Conservation (phyloP, 768 basidiomycete species). For the Aureoboletus auriporus region DNA sequence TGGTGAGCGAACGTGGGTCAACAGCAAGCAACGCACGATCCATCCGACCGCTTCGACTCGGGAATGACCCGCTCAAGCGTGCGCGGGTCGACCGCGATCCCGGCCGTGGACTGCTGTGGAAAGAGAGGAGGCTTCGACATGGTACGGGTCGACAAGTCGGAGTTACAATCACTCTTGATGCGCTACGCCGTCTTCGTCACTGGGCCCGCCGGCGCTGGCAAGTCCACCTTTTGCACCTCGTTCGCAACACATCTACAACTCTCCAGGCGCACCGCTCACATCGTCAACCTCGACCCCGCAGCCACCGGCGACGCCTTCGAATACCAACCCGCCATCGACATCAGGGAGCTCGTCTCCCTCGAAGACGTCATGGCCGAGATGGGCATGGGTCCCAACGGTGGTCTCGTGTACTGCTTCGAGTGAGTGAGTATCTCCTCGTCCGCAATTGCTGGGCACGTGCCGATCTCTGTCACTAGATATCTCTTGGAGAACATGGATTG, state of each 20-base stretch:
- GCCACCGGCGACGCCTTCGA: constrained; percentile 85
- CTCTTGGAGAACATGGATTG: constrained; percentile 96
- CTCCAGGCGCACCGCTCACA: constrained; percentile 79
- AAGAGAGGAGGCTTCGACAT: constrained; percentile 80
- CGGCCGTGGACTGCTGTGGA: constrained; percentile 65
- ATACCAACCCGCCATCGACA: constrained; percentile 90
- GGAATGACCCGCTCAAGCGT: constrained; percentile 89
- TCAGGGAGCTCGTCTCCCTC: constrained; percentile 85
- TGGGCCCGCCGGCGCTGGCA: constrained; percentile 98
- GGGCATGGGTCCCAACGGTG: constrained; percentile 95
- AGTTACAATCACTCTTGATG: constrained; percentile 46
- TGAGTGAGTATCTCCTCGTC: constrained; percentile 57
- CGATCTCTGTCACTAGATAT: constrained; percentile 55
- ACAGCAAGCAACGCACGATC: constrained; percentile 52
- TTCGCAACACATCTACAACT: constrained; percentile 86
- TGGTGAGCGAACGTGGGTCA: constrained; percentile 9
- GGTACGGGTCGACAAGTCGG: constrained; percentile 12
- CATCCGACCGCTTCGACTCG: constrained; percentile 76
- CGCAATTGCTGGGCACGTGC: neutral
- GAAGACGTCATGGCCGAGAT: constrained; percentile 97
- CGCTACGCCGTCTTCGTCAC: constrained; percentile 86
- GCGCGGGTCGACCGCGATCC: constrained; percentile 81
- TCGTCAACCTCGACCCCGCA: constrained; percentile 97
- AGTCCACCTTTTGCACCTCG: constrained; percentile 88
- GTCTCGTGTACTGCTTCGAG: constrained; percentile 98